Percentiles rank a stretch among this genome's conserved stretches.
These are phyloP conservation scores for Fusarium domesticum DNA, from an alignment of 2,329 filamentous ascomycete species.

Conservation along the genomic window DNA sequence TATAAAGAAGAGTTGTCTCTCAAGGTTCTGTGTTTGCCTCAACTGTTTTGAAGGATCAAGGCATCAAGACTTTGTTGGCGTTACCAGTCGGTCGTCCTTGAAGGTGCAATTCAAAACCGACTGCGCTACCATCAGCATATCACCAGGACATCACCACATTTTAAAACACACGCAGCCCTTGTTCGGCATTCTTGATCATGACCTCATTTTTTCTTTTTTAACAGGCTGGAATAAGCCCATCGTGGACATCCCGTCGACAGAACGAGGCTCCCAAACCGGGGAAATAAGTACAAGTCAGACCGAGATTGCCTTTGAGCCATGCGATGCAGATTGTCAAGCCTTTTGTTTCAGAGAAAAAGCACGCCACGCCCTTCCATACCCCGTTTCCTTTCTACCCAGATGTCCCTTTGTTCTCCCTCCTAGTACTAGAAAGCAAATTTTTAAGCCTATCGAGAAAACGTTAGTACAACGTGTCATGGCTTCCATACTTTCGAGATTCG, in stretches of 20 bases:
- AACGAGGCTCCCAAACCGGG: slow-evolving; percentile 36
- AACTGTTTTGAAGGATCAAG: slow-evolving; percentile 2
- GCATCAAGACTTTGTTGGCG: slow-evolving; percentile 8
- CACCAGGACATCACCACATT: slow-evolving; percentile 2
- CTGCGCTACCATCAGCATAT: background rate
- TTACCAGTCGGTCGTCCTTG: too few species aligned
- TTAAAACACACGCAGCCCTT: too few species aligned
- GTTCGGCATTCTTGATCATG: slow-evolving; percentile 34
- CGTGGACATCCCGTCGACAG: slow-evolving; percentile 34
- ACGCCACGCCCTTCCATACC: slow-evolving; percentile 37
- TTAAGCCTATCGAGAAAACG: slow-evolving; percentile 27
- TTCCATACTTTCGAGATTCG: background rate
- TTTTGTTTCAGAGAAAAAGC: slow-evolving; percentile 32
- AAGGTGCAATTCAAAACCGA: slow-evolving; percentile 3
- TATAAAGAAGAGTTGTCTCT: slow-evolving; percentile 4
- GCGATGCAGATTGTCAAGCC: slow-evolving; percentile 39
- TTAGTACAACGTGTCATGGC: slow-evolving; percentile 12
- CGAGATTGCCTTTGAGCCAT: slow-evolving; percentile 38
- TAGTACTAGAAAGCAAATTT: slow-evolving; percentile 26
- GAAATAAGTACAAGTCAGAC: slow-evolving; percentile 40
- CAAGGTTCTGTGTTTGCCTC: slow-evolving; percentile 2
- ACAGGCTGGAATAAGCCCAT: slow-evolving; percentile 34
- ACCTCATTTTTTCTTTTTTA: slow-evolving; percentile 38
- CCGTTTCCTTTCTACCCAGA: slow-evolving; percentile 36
- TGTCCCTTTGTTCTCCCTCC: slow-evolving; percentile 27